phyloP scores from a whole-genome alignment of 2,329 filamentous ascomycete genomes.

The Sphaceloma murrayae region DNA sequence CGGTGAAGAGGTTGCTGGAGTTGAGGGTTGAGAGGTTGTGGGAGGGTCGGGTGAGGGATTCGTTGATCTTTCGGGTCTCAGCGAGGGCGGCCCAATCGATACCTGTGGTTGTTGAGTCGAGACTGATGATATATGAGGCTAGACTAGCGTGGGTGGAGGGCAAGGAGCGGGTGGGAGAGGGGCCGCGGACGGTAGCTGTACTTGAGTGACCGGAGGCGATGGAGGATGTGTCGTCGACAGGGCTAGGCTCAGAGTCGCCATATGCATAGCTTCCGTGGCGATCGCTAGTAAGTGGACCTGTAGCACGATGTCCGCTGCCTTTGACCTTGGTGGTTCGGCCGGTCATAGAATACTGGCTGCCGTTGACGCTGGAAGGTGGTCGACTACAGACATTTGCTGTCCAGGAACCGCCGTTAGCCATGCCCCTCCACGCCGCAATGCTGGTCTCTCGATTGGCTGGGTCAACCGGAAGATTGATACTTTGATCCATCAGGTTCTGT shows the following conservation, averaged over 20 bases:
- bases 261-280: too few relatives aligned
- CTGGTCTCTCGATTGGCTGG: neutral
- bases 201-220: too few relatives aligned
- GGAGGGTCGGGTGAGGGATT: neutral
- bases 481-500: constrained; percentile 16
- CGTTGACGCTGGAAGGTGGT: too few relatives aligned
- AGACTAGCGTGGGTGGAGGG: neutral
- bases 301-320: too few relatives aligned
- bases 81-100: constrained; percentile 11
- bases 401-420: too few relatives aligned
- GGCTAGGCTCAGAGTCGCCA: too few relatives aligned
- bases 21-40: neutral
- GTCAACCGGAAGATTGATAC: neutral
- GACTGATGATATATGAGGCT: neutral
- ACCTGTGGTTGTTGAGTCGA: neutral
- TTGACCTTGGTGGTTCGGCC: too few relatives aligned
- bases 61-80: neutral
- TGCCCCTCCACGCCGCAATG: too few relatives aligned
- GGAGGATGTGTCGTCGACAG: too few relatives aligned
- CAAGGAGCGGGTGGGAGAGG: neutral
- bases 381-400: too few relatives aligned
- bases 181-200: neutral
- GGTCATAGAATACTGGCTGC: too few relatives aligned
- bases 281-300: too few relatives aligned
- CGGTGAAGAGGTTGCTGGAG: constrained; percentile 31